Percentiles rank a stretch among this genome's conserved stretches.
These are phyloP conservation scores for Phytomonas francai DNA, from an alignment of 208 protist species.

Conservation along the genomic window DNA sequence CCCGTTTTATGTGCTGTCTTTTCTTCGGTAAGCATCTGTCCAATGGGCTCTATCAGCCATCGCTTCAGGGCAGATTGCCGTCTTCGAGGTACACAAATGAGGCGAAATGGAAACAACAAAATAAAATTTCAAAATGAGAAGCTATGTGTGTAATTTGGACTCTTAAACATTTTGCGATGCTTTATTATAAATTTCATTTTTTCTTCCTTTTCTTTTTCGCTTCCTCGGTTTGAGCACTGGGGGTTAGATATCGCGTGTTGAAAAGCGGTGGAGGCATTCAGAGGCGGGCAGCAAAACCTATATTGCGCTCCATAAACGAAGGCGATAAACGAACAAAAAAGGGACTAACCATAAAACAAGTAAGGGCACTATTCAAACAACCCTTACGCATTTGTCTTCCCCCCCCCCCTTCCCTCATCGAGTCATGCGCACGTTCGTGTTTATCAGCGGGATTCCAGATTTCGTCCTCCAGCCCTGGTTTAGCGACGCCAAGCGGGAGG, in stretches of 20 bases:
- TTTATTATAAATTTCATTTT: neutral
- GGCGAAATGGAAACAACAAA: too few relatives aligned
- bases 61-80: too few relatives aligned
- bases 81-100: too few relatives aligned
- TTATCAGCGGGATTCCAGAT: conserved; percentile 74
- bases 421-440: conserved; percentile 76
- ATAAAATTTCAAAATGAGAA: too few relatives aligned
- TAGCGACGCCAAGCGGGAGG: conserved; percentile 10
- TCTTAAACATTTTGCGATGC: neutral
- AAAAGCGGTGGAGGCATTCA: neutral
- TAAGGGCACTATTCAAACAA: neutral
- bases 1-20: too few relatives aligned
- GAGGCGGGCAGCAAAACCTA: neutral
- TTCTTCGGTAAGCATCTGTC: too few relatives aligned
- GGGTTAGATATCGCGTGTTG: neutral
- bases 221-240: neutral
- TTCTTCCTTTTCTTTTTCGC: neutral
- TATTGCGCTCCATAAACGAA: neutral
- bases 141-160: too few relatives aligned
- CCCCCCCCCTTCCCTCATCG: neutral
- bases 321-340: conserved; percentile 4
- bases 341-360: neutral
- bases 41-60: too few relatives aligned
- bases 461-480: conserved; percentile 60
- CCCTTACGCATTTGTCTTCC: neutral